Conservation (phyloP, 176 grass and related monocot species). For the Oryza brachyantha region DNA sequence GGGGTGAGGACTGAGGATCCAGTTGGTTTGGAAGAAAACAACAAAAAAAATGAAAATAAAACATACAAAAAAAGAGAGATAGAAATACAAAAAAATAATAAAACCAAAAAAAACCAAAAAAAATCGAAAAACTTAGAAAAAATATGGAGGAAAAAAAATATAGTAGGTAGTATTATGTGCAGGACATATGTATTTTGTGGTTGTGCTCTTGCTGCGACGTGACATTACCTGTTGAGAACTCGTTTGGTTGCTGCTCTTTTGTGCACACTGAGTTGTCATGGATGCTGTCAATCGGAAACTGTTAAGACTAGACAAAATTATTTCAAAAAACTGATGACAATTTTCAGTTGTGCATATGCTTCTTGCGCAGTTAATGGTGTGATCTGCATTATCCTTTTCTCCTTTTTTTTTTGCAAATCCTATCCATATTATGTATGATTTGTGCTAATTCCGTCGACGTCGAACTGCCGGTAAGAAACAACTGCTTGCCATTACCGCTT, state of each 20-base stretch:
- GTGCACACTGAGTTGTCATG: conserved; percentile 23
- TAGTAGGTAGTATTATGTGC: conserved; percentile 11
- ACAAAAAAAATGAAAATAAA: conserved; percentile 24
- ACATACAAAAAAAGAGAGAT: conserved; percentile 16
- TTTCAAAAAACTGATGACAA: conserved; percentile 11
- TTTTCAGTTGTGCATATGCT: neutral
- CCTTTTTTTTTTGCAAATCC: neutral
- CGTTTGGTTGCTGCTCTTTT: neutral
- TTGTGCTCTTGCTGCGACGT: conserved; percentile 15
- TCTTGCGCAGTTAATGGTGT: neutral
- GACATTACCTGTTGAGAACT: neutral
- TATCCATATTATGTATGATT: neutral
- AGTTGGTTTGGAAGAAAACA: neutral
- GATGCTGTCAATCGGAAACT: neutral
- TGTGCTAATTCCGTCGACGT: neutral
- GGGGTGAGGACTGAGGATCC: conserved; percentile 23
- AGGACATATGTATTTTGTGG: neutral
- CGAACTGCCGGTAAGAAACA: neutral
- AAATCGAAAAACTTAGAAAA: neutral
- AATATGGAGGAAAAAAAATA: conserved; percentile 7
- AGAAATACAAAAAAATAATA: conserved; percentile 20
- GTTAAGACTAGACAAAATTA: conserved; percentile 1
- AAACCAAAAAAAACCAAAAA: neutral
- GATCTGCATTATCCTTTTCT: neutral
- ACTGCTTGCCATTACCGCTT: neutral